Base-by-base conservation (phyloP, 2,329 filamentous ascomycete genomes). In the Pyrenophora graminea region DNA sequence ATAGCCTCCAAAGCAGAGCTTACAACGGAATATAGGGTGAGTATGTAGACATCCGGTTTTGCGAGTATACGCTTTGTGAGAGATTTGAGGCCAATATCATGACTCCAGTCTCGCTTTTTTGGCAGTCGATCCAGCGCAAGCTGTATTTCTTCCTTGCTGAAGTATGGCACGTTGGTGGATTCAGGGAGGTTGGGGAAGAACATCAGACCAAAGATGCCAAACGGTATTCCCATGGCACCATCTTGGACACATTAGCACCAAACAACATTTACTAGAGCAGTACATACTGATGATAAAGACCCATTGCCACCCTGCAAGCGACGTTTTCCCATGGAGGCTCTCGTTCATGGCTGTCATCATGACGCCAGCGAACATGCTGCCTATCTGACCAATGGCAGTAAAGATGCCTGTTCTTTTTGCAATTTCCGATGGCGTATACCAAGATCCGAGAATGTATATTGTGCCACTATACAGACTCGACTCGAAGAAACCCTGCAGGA, bases 1-100 rank as follows among this genome's bases (percentile, higher is more conserved):
- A 64, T 73, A 2, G 69, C 73, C 46, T 76, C 73, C 4, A 75
- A 64, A 12, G 69, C 68, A 31, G 66, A 70, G 17, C 63, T 65
- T 25, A 73, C 58, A 12, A 72, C 61, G 0, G 76, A 75, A 56
- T 75, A 78, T 0, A 67, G 45, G 44, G 73, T 73, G 5, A 76
- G 62, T 7, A 77, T 64, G 55, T 76, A 77, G 39, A 74, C 68
- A 61, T 59, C 51, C 17, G 61, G 63, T n/a, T 58, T 55, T 33
- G 42, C 48, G 17, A 68, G 54, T 12, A 68, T 42, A 4, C 66
- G 61, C 40, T 61, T 64, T 21, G 41, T 47, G 5, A 67, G 50
- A 0, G 66, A 68, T 15, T 58, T 55, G 34, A 66, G 38, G 27
- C 53, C 58, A 45, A 68, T 64, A 44, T 63, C 55, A 45, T 69